Evolutionary conservation across 2,329 filamentous ascomycete species (phyloP).

Genomic region (Botryotinia calthae): DNA sequence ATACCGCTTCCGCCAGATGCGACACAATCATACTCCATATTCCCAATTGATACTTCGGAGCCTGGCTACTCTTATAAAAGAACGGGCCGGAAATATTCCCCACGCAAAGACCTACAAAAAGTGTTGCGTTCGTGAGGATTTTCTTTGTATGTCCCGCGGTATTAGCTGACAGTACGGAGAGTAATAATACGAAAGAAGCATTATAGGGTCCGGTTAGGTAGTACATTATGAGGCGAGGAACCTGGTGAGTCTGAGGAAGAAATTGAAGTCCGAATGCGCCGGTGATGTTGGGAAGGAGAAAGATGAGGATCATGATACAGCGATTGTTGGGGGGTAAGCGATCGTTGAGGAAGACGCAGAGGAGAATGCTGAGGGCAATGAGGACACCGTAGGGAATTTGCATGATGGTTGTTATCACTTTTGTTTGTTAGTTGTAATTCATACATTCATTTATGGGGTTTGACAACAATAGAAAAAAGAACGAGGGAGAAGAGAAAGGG

Average conservation of each 20-base stretch:
- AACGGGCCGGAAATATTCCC: constrained; percentile 49
- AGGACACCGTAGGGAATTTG: constrained; percentile 55
- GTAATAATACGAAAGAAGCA: constrained; percentile 32
- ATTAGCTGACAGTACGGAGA: constrained; percentile 54
- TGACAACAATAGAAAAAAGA: neutral
- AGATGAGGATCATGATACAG: constrained; percentile 48
- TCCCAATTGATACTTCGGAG: constrained; percentile 1
- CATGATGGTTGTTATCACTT: constrained; percentile 51
- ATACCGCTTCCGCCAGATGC: neutral
- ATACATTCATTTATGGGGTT: neutral
- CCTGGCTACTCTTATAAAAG: constrained; percentile 23
- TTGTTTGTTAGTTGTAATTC: neutral
- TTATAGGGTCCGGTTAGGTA: constrained; percentile 41
- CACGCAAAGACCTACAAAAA: constrained; percentile 48
- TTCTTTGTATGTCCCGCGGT: constrained; percentile 54
- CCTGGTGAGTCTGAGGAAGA: constrained; percentile 45
- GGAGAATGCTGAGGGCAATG: constrained; percentile 54
- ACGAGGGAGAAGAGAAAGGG: neutral
- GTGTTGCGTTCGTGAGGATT: constrained; percentile 45
- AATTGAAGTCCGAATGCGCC: constrained; percentile 50
- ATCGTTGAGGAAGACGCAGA: constrained; percentile 42
- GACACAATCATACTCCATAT: constrained; percentile 13
- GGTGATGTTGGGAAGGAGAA: constrained; percentile 51
- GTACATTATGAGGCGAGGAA: constrained; percentile 49
- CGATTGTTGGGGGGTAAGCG: constrained; percentile 44